Base-by-base conservation (phyloP, 805 yeast species). In the Isabelozyma gotoi region DNA sequence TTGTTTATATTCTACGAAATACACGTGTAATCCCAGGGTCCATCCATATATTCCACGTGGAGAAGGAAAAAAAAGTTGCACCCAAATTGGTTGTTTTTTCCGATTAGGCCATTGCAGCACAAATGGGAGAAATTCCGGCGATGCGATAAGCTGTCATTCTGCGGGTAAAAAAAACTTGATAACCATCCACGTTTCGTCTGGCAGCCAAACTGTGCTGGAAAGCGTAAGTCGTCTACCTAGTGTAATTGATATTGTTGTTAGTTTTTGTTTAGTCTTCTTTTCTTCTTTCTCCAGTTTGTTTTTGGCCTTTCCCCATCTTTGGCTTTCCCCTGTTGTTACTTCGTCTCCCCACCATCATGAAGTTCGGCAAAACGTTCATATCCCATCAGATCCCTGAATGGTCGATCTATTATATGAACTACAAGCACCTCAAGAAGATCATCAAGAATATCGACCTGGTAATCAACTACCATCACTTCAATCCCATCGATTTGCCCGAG, bases 351-450 rank as follows among this genome's bases (percentile, higher is more conserved):
- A 24, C 12, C 29, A 24, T 24, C 6, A 85, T 85, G 92, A 85
- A 85, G 73, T 88, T 87, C 61, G 95, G 92, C 19, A 88, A 87
- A 63, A 85, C 88, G 3, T 64, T 88, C 51, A 68, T 81, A 24
- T 74, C 86, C 38, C 96, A 92, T 65, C 96, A 90, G 71, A 89
- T 91, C 44, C 97, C 97, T 3, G 96, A 90, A 65, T 92, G 98
- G 98, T 74, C 81, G 39, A 78, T 80, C 45, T 77, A 77, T 55
- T 92, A 92, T 58, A 78, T 92, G 74, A 86, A 88, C 67, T 92
- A 92, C 67, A 92, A 90, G 62, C 80, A 77, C 39, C 73, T 92
- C 52, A 92, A 92, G 69, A 83, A 85, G 57, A 79, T 81, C 54
- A 87, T 92, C 65, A 88, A 88, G 61, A 76, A 73, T 34, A 78